Conservation (phyloP, 2,329 filamentous ascomycete genomes). For the Paramyrothecium sp. region DNA sequence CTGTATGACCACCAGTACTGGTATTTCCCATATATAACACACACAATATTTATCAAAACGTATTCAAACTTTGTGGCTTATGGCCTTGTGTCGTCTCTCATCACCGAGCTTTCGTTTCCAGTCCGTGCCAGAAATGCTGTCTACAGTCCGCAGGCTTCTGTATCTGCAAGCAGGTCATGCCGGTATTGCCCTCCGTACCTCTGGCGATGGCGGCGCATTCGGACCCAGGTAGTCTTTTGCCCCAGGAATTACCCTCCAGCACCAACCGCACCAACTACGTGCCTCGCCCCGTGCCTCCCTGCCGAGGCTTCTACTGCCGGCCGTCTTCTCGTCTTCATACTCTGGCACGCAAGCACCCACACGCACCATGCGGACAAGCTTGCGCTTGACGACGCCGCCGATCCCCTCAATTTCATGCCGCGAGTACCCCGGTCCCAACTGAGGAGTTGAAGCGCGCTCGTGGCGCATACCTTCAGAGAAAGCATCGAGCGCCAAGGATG, state of each 20-base stretch:
- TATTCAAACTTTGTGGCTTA: background rate
- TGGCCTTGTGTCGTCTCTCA: background rate
- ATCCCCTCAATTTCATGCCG: slow-evolving; percentile 90
- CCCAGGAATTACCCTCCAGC: slow-evolving; percentile 70
- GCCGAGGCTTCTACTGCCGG: slow-evolving; percentile 61
- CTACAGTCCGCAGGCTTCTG: background rate
- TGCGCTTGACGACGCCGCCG: slow-evolving; percentile 83
- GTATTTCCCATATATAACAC: background rate
- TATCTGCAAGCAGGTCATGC: background rate
- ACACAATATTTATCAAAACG: background rate
- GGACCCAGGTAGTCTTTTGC: slow-evolving; percentile 34
- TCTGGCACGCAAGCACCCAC: slow-evolving; percentile 85
- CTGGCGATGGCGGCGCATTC: slow-evolving; percentile 19
- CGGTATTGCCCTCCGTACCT: background rate
- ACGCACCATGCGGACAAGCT: slow-evolving; percentile 76
- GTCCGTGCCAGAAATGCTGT: background rate
- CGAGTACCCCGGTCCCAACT: slow-evolving; percentile 71
- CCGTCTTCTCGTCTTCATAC: slow-evolving; percentile 76
- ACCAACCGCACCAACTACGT: slow-evolving; percentile 93
- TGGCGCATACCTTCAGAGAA: slow-evolving; percentile 16
- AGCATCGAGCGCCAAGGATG: slow-evolving; percentile 14
- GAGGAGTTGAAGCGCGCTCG: slow-evolving; percentile 43
- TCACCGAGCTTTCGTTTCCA: background rate
- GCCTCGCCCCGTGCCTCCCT: slow-evolving; percentile 67
- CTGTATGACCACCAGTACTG: background rate